phyloP scores from a whole-genome alignment of 2,329 filamentous ascomycete genomes.

The Graphilbum ipis-grandicollis region DNA sequence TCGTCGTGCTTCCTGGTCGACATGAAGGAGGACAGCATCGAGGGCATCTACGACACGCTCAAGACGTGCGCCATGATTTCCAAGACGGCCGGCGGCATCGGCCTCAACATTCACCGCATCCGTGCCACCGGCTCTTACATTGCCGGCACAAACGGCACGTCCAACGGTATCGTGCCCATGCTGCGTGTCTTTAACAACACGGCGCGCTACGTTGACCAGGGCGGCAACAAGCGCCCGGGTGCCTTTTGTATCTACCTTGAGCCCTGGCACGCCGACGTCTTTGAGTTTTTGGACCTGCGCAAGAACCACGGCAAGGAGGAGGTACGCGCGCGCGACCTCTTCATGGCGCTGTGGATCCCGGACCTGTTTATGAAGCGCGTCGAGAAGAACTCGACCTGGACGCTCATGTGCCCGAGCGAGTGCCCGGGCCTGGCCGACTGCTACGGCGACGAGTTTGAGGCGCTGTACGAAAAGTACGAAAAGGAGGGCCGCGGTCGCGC shows the following conservation, averaged over 20 bases:
- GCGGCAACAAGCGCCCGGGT: constrained; percentile 96
- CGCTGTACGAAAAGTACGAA: constrained; percentile 87
- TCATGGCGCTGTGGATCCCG: constrained; percentile 95
- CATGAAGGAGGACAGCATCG: constrained; percentile 99
- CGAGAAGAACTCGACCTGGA: constrained; percentile 92
- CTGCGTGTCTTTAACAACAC: constrained; percentile 99
- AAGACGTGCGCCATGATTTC: constrained; percentile 99
- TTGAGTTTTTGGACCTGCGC: constrained; percentile 89
- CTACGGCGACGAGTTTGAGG: constrained; percentile 95
- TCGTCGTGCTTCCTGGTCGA: constrained; percentile 98
- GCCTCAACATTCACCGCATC: constrained; percentile 90
- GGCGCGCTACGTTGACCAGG: constrained; percentile 94
- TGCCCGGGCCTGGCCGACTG: constrained; percentile 88
- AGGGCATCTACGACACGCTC: constrained; percentile 96
- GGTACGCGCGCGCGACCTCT: constrained; percentile 87
- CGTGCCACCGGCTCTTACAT: constrained; percentile 97
- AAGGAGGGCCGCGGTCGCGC: constrained; percentile 70
- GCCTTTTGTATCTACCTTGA: constrained; percentile 98
- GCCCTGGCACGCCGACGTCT: constrained; percentile 96
- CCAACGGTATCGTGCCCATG: constrained; percentile 95
- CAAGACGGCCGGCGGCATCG: constrained; percentile 97
- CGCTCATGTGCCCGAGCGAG: constrained; percentile 95
- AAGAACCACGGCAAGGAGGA: constrained; percentile 99
- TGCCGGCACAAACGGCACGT: constrained; percentile 92
- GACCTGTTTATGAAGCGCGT: constrained; percentile 99